Evolutionary conservation across 2,329 filamentous ascomycete species (phyloP), one percentile per base, ranked within the genome.

Genomic region (Ophiocordyceps sinensis): DNA sequence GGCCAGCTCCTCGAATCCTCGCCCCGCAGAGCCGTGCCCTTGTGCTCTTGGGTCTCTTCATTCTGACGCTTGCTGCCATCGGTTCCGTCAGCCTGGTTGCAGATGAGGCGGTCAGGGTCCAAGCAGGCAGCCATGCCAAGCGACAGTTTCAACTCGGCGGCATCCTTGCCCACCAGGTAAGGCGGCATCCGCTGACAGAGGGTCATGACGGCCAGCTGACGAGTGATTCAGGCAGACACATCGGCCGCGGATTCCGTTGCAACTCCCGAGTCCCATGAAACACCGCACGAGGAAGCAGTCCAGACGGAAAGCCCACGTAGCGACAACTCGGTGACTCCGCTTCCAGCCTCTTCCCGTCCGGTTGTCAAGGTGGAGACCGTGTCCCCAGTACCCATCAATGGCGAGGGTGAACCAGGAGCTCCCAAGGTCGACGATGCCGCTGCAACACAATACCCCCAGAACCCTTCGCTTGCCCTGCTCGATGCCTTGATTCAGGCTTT

Each of bases 81-180:
- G 43, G 42, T 3, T 44, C 42, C 13, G 10, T 46, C 34, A 41
- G 37, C 15, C 12, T 47, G 14, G 32, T 41, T 10, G 36, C 44
- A 4, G 30, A 45, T 28, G 42, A 46, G 14, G 32, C 40, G 14
- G 28, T 36, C 11, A 15, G 23, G 4, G 4, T 37, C 14, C 37
- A 45, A 23, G 38, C 39, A 21, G 36, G 40, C 2, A 10, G 28
- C 13, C 37, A 43, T 29, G 39, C 28, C 28, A 48, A 39, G 37
- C 46, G 51, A 5, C 52, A 54, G 35, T 54, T 54, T 26, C 52
- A 53, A 42, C 47, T 53, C 6, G 49, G 46, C 7, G 50, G 48
- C 12, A 38, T 49, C 21, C 21, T 53, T 1, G 45, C 39, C 11
- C 38, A 42, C 5, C 35, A 51, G 40, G 52, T 50, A 45, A 28